Percentiles rank a stretch among this genome's conserved stretches.
phyloP scores from a whole-genome alignment of 2,329 filamentous ascomycete species.

The Xylaria sp. region DNA sequence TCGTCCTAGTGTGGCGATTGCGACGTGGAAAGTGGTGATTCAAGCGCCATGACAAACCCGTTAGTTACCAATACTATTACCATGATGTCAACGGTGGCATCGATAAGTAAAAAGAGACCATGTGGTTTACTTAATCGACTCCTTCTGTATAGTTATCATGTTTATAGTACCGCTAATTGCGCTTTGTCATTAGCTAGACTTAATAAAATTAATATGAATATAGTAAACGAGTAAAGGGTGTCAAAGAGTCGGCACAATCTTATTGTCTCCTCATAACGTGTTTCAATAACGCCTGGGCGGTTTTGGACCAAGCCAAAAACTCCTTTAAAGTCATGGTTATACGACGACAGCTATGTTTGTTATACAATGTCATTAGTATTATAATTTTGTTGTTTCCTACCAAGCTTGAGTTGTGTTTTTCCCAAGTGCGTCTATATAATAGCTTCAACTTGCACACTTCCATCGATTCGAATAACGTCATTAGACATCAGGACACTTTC shows the following conservation, averaged over 20 bases:
- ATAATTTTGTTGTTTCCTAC: not conserved
- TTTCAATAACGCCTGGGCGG: conserved; percentile 10
- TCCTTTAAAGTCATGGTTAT: not conserved
- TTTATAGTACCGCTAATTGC: conserved; percentile 22
- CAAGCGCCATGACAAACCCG: not conserved
- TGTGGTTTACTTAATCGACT: not conserved
- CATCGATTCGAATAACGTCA: not conserved
- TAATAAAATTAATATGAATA: conserved; percentile 32
- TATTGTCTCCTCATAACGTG: not conserved
- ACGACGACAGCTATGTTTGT: not conserved
- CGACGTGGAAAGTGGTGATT: conserved; percentile 11
- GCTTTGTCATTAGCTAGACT: conserved; percentile 22
- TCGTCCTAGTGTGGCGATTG: conserved; percentile 42
- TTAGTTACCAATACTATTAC: not conserved
- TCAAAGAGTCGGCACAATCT: too few species aligned
- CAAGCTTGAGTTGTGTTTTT: not conserved
- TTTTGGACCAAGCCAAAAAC: not conserved
- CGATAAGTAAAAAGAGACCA: not conserved
- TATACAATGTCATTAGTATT: not conserved
- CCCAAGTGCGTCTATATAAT: conserved; percentile 1
- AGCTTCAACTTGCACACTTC: not conserved
- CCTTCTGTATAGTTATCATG: conserved; percentile 4
- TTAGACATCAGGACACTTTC: not conserved
- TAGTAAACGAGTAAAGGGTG: not conserved
- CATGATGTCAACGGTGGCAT: conserved; percentile 1